These are phyloP conservation scores for Blakeslea trispora DNA, from an alignment of 371 early-diverging fungal species.

Conservation along the genomic window DNA sequence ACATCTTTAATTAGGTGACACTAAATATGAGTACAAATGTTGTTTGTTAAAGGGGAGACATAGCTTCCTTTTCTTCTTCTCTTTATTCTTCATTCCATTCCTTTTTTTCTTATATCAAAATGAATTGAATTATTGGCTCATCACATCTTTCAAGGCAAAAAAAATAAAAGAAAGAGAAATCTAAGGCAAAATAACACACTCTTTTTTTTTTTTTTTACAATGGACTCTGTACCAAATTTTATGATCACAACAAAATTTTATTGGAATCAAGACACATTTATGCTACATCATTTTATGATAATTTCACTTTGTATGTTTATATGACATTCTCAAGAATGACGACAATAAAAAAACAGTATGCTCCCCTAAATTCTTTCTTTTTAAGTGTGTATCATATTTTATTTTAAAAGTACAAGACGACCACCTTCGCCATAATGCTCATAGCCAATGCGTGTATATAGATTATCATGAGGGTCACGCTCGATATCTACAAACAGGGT, in stretches of 20 bases:
- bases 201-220: background rate
- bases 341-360: background rate
- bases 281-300: no score
- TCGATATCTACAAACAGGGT: slow-evolving; percentile 5
- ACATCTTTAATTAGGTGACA: background rate
- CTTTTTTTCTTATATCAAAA: background rate
- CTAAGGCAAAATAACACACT: background rate
- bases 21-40: background rate
- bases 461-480: slow-evolving; percentile 9
- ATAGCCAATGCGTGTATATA: background rate
- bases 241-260: background rate
- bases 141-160: background rate
- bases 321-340: background rate
- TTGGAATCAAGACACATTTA: background rate
- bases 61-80: background rate
- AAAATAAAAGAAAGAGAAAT: no score
- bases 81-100: background rate
- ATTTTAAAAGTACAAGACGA: background rate
- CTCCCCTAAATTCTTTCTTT: background rate
- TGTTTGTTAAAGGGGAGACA: background rate
- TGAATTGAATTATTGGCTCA: background rate
- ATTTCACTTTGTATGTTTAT: background rate
- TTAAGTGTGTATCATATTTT: background rate
- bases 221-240: no score
- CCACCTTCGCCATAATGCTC: background rate